phyloP scores from a whole-genome alignment of 2,329 filamentous ascomycete genomes.

The Clonostachys byssicola region DNA sequence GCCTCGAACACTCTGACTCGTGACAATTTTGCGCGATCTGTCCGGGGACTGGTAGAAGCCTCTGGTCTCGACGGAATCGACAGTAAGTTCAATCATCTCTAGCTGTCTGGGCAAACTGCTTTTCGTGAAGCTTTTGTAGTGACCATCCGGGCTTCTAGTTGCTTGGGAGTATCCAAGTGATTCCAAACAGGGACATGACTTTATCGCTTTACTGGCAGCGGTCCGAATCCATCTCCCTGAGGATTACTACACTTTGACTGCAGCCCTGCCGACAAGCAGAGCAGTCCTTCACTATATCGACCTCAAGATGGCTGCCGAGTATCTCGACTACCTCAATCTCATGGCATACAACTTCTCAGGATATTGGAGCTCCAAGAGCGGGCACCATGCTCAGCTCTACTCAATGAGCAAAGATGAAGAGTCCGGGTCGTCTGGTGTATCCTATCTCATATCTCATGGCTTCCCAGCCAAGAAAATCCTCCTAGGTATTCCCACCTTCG shows the following conservation, averaged over 20 bases:
- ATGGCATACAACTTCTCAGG: slow-evolving; percentile 80
- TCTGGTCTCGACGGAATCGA: slow-evolving; percentile 64
- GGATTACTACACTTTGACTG: slow-evolving; percentile 65
- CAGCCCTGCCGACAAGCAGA: slow-evolving; percentile 65
- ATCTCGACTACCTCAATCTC: slow-evolving; percentile 73
- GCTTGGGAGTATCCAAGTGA: slow-evolving; percentile 76
- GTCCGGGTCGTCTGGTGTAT: slow-evolving; percentile 63
- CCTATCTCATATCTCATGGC: slow-evolving; percentile 60
- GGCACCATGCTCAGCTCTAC: slow-evolving; percentile 75
- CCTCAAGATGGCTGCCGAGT: slow-evolving; percentile 54
- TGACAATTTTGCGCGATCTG: slow-evolving; percentile 68
- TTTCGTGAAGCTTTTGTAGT: neutral
- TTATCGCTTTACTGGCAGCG: slow-evolving; percentile 62
- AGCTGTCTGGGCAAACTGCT: neutral
- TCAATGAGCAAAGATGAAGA: slow-evolving; percentile 54
- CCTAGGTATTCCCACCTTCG: slow-evolving; percentile 72
- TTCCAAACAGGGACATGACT: slow-evolving; percentile 63
- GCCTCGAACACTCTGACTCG: slow-evolving; percentile 56
- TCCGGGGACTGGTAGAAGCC: slow-evolving; percentile 62
- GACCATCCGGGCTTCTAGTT: slow-evolving; percentile 44
- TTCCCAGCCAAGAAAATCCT: slow-evolving; percentile 70
- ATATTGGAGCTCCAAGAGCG: slow-evolving; percentile 61
- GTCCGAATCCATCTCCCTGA: slow-evolving; percentile 65
- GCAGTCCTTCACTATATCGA: slow-evolving; percentile 67
- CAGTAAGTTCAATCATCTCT: slow-evolving; percentile 40